phyloP scores from a whole-genome alignment of 139 green algal species.

The Zygnema circumcarinatum region DNA sequence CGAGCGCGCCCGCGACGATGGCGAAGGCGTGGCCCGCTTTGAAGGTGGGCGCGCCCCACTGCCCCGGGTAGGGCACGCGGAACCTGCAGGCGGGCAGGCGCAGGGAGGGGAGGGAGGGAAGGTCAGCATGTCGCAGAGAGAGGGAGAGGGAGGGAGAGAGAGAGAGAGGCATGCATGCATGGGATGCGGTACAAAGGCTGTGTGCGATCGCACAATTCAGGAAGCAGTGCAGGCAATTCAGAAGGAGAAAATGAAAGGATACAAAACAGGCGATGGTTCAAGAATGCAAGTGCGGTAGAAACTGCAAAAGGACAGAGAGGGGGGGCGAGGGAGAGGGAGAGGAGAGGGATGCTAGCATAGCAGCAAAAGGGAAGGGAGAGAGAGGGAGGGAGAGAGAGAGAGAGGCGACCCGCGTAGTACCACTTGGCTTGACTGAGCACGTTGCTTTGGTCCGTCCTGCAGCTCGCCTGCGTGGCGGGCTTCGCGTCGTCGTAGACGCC shows the following conservation, averaged over 20 bases:
- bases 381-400: neutral
- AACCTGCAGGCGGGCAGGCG: constrained; percentile 59
- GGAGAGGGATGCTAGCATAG: neutral
- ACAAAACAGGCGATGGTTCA: neutral
- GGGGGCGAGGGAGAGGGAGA: neutral
- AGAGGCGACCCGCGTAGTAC: neutral
- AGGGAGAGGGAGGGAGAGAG: neutral
- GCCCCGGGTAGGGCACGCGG: constrained; percentile 67
- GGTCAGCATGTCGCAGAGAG: neutral
- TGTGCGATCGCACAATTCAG: neutral
- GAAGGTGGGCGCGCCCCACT: constrained; percentile 72
- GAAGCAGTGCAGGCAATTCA: too few species aligned
- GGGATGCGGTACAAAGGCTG: neutral
- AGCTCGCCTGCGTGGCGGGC: constrained; percentile 8
- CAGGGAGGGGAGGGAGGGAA: neutral
- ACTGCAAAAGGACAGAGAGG: neutral
- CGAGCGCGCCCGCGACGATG: constrained; percentile 9
- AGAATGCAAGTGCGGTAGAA: neutral
- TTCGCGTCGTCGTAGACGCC: constrained; percentile 5
- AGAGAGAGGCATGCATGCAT: neutral
- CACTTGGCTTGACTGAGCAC: neutral
- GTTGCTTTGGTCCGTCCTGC: constrained; percentile 15
- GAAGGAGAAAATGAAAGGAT: too few species aligned
- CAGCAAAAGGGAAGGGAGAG: constrained; percentile 10
- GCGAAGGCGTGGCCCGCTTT: constrained; percentile 35